Conservation (phyloP, 2,329 filamentous ascomycete genomes). For the Sphaceloma murrayae region DNA sequence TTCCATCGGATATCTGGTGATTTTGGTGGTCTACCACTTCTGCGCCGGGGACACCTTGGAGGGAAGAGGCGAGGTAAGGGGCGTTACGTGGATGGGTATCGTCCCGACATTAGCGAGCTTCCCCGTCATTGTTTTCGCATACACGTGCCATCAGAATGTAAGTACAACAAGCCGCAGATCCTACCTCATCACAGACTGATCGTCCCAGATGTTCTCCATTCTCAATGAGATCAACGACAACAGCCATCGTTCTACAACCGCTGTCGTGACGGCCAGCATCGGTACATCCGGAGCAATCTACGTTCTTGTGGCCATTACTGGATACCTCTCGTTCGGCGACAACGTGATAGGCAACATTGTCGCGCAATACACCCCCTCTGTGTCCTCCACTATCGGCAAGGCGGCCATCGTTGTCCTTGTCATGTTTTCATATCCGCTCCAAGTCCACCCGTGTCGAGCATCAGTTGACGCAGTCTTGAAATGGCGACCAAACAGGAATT, state of each 20-base stretch:
- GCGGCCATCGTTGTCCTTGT: slow-evolving; percentile 93
- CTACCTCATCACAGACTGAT: slow-evolving; percentile 15
- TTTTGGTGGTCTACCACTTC: slow-evolving; percentile 91
- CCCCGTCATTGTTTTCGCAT: slow-evolving; percentile 96
- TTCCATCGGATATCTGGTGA: slow-evolving; percentile 87
- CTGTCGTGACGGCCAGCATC: slow-evolving; percentile 73
- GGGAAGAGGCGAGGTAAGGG: slow-evolving; percentile 62
- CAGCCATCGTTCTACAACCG: slow-evolving; percentile 65
- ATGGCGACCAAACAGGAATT: slow-evolving; percentile 56
- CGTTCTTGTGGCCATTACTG: slow-evolving; percentile 83
- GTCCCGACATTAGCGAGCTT: slow-evolving; percentile 73
- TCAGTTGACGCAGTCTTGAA: slow-evolving; percentile 87
- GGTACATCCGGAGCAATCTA: slow-evolving; percentile 83
- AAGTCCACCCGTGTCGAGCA: slow-evolving; percentile 93
- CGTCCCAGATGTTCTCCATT: slow-evolving; percentile 85
- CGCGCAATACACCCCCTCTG: slow-evolving; percentile 71
- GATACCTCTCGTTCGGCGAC: slow-evolving; percentile 91
- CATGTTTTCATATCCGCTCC: slow-evolving; percentile 90
- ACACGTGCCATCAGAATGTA: slow-evolving; percentile 97
- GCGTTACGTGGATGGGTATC: slow-evolving; percentile 69
- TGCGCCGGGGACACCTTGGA: slow-evolving; percentile 63
- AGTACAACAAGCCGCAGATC: slow-evolving; percentile 25
- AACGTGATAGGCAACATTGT: slow-evolving; percentile 87
- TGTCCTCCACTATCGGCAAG: slow-evolving; percentile 83
- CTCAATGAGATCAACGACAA: slow-evolving; percentile 88